Percentiles rank a stretch among this genome's conserved stretches.
phyloP scores from a whole-genome alignment of 2,329 filamentous ascomycete species.

The Botrytis tulipae region DNA sequence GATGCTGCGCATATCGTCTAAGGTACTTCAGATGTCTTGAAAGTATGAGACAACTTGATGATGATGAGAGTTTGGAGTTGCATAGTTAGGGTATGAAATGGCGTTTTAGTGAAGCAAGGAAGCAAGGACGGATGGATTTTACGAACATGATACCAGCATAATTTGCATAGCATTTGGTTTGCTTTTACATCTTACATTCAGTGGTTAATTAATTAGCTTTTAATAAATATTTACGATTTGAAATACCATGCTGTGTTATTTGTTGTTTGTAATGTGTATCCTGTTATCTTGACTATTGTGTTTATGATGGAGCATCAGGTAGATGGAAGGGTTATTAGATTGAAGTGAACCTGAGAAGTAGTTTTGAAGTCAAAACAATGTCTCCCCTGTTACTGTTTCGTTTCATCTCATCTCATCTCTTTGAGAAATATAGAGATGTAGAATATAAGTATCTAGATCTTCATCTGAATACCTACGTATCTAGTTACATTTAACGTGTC shows the following conservation, averaged over 20 bases:
- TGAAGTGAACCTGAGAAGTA: not conserved
- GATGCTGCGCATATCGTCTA: conserved; percentile 16
- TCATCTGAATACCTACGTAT: no score
- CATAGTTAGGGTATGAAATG: not conserved
- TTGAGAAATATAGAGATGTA: no score
- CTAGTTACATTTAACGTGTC: no score
- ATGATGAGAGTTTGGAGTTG: not conserved
- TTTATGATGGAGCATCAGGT: accelerated
- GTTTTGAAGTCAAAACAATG: not conserved
- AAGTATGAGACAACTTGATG: not conserved
- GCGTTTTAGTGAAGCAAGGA: conserved; percentile 8
- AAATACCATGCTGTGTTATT: not conserved
- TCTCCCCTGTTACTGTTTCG: no score
- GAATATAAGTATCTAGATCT: no score
- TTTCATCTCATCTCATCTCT: accelerated
- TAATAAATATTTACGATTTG: not conserved
- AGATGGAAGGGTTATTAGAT: not conserved
- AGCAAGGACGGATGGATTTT: not conserved
- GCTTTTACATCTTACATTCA: not conserved
- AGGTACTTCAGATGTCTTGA: no score
- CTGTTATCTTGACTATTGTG: accelerated
- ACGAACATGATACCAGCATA: conserved; percentile 13
- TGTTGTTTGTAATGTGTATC: not conserved
- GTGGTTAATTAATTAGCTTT: not conserved
- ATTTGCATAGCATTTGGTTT: not conserved